Conservation (phyloP, 257 asterid genomes). For the Ocimum tenuiflorum region DNA sequence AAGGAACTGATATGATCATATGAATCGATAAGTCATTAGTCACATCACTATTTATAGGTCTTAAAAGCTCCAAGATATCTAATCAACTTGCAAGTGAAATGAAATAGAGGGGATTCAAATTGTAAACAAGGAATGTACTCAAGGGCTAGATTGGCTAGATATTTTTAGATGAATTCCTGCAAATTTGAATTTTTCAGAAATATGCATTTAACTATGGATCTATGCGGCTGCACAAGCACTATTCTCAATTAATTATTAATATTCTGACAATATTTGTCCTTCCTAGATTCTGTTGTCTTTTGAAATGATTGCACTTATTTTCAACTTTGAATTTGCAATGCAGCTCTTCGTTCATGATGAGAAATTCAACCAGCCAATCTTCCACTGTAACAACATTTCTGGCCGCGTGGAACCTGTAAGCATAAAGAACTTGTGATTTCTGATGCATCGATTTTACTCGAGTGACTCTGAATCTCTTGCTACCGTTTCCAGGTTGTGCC, state of each 20-base stretch:
- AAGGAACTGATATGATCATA: background rate
- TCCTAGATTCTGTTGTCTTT: background rate
- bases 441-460: background rate
- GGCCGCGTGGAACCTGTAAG: slow-evolving; percentile 84
- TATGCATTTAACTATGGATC: background rate
- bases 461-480: background rate
- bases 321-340: slow-evolving; percentile 22
- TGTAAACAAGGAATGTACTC: background rate
- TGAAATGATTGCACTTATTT: background rate
- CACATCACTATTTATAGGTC: background rate
- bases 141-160: background rate
- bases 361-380: slow-evolving; percentile 83
- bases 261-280: background rate
- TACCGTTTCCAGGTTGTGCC: slow-evolving; percentile 68
- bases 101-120: background rate
- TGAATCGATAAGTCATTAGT: background rate
- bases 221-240: background rate
- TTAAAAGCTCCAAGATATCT: background rate
- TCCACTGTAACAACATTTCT: slow-evolving; percentile 79
- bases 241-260: background rate
- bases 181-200: background rate
- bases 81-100: background rate
- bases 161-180: background rate
- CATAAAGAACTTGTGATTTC: background rate
- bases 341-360: slow-evolving; percentile 74